Base-by-base conservation (phyloP, 2,329 filamentous ascomycete genomes). In the Hawksworthiomyces lignivorus region DNA sequence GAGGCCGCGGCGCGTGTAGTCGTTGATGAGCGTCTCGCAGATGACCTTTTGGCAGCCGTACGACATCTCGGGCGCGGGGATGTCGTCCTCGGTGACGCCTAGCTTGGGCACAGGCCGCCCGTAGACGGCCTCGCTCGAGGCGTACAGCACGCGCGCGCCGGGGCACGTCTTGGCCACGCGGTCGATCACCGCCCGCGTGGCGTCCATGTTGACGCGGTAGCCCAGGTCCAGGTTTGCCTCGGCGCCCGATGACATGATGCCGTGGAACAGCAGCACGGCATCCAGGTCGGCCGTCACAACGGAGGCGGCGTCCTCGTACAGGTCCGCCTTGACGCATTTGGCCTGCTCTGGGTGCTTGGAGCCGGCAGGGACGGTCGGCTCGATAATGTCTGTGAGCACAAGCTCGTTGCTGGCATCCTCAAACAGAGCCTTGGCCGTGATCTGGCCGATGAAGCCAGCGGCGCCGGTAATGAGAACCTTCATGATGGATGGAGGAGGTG, bases 31-130 rank as follows among this genome's bases (percentile, higher is more conserved):
- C 2, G 65, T 68, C 53, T 76, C 72, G 45, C 71, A 69, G 52
- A 75, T 71, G 31, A 75, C 57, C 49, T 76, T 75, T 50, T 73
- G 66, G 1, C 68, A 68, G 8, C 72, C 72, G 48, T 75, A 75
- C n/a, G 67, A 72, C 20, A 64, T 68, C 48, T 74, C 65, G 0
- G 72, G 72, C 30, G 69, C 71, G 2, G 72, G 69, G 22, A 62
- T 56, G 20, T 64, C 56, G 34, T 49, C 55, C 45, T 70, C 66
- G 10, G 57, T 60, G 5, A 75, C 68, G 8, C 63, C 59, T 1
- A 69, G 66, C 4, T 72, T 60, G 4, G 66, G 64, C 1, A 43
- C 41, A 7, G 41, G 41, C 12, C 65, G 62, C 2, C 72, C 72
- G 48, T 70, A 75, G 9, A 76, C 70, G 9, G 72, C 72, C 39